These are phyloP conservation scores for Scedosporium dehoogii DNA, from an alignment of 2,329 filamentous ascomycete species.

Conservation along the genomic window DNA sequence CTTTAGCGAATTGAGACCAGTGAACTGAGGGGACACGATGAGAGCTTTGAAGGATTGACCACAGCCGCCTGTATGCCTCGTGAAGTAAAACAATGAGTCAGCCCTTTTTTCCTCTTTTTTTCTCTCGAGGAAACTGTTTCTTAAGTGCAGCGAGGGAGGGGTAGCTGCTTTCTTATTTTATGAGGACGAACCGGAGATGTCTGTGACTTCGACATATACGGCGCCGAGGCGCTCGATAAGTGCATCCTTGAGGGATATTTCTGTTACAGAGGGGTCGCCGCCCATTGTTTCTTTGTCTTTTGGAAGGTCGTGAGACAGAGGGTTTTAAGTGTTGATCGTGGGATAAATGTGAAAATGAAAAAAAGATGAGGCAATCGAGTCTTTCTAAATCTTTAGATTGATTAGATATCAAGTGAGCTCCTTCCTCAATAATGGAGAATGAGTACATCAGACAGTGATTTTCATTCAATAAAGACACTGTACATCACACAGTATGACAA, in stretches of 20 bases:
- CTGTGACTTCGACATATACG: slow-evolving; percentile 74
- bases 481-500: not conserved
- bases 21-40: slow-evolving; percentile 57
- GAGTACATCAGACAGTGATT: too few relatives aligned
- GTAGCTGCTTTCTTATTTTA: not conserved
- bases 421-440: not conserved
- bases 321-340: not conserved
- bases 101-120: too few relatives aligned
- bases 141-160: slow-evolving; percentile 9
- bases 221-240: slow-evolving; percentile 63
- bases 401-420: slow-evolving; percentile 8
- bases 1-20: slow-evolving; percentile 66
- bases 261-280: slow-evolving; percentile 47
- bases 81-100: not conserved
- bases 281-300: slow-evolving; percentile 6
- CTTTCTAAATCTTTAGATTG: slow-evolving; percentile 5
- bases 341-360: not conserved
- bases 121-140: too few relatives aligned
- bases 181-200: slow-evolving; percentile 66
- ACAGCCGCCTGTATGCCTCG: slow-evolving; percentile 40
- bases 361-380: too few relatives aligned
- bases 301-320: not conserved
- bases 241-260: slow-evolving; percentile 58
- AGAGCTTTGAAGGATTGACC: slow-evolving; percentile 51
- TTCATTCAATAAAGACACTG: not conserved